phyloP scores from a whole-genome alignment of 441 rosid species.

The Geranium incanum region DNA sequence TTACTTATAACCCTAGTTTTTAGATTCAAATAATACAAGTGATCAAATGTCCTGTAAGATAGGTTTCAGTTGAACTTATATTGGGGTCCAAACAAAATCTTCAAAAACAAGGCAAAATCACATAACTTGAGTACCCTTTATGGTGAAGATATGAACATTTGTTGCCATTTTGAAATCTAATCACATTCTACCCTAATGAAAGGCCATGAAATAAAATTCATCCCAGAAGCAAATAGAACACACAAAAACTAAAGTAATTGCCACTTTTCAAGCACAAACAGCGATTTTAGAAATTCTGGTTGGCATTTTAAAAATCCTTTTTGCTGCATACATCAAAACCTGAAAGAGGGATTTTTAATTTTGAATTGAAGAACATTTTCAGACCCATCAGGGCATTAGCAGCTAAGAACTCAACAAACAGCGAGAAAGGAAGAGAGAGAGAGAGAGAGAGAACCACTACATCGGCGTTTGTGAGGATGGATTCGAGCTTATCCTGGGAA shows the following conservation, averaged over 20 bases:
- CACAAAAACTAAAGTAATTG: background rate
- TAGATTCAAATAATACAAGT: too few species aligned
- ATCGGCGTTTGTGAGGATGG: constrained; percentile 66
- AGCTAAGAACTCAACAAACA: too few species aligned
- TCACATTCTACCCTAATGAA: background rate
- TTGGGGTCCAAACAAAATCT: background rate
- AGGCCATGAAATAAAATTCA: background rate
- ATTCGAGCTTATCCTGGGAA: constrained; percentile 55
- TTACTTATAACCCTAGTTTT: too few species aligned
- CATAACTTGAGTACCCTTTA: background rate
- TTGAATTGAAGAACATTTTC: too few species aligned
- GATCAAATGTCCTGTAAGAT: too few species aligned
- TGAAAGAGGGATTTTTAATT: background rate
- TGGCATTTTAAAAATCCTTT: background rate
- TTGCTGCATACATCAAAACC: background rate
- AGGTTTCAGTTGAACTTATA: too few species aligned
- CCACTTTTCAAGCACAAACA: too few species aligned
- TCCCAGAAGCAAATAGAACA: background rate
- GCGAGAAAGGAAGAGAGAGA: background rate
- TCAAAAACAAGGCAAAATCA: too few species aligned
- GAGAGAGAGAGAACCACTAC: constrained; percentile 35
- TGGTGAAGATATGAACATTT: background rate
- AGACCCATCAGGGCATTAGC: too few species aligned
- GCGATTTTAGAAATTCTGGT: background rate
- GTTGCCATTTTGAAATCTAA: background rate